These are phyloP conservation scores for Lipomyces chichibuensis DNA, from an alignment of 805 yeast genomes.

Conservation along the genomic window DNA sequence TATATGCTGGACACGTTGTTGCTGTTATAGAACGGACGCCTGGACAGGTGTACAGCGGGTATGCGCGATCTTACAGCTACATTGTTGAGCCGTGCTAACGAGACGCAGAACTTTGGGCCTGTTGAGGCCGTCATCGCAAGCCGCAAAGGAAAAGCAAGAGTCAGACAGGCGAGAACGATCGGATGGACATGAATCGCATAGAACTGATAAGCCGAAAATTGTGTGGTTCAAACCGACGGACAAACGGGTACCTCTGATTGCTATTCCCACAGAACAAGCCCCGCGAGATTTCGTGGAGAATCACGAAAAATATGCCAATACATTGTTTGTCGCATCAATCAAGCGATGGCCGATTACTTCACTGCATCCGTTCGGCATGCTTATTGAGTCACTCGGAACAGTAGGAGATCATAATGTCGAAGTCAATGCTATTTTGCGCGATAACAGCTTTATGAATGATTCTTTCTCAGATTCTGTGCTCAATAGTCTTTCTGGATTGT, in stretches of 20 bases:
- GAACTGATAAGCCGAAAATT: conserved; percentile 75
- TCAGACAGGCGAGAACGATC: conserved; percentile 43
- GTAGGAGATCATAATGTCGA: conserved; percentile 77
- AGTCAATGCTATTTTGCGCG: conserved; percentile 85
- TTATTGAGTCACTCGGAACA: conserved; percentile 82
- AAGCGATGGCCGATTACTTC: conserved; percentile 99
- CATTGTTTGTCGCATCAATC: conserved; percentile 88
- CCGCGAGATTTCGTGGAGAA: conserved; percentile 94
- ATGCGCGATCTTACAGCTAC: not conserved
- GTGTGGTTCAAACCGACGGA: conserved; percentile 99
- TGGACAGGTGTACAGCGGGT: conserved; percentile 80
- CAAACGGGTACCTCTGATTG: conserved; percentile 95
- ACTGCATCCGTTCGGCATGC: conserved; percentile 94
- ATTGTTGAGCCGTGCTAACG: not conserved
- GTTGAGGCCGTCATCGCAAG: conserved; percentile 93
- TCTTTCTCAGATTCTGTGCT: conserved; percentile 49
- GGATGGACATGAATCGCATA: conserved; percentile 35
- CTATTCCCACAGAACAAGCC: conserved; percentile 98
- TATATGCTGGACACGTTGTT: conserved; percentile 97
- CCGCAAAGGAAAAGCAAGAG: conserved; percentile 69
- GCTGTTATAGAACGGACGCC: conserved; percentile 98
- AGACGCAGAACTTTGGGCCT: conserved; percentile 79
- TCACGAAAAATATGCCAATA: conserved; percentile 78
- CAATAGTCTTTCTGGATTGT: conserved; percentile 15
- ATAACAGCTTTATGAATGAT: conserved; percentile 50